Percentiles rank a stretch among this genome's conserved stretches.
Conservation (phyloP, 2,329 filamentous ascomycete genomes). For the Beauveria australis region DNA sequence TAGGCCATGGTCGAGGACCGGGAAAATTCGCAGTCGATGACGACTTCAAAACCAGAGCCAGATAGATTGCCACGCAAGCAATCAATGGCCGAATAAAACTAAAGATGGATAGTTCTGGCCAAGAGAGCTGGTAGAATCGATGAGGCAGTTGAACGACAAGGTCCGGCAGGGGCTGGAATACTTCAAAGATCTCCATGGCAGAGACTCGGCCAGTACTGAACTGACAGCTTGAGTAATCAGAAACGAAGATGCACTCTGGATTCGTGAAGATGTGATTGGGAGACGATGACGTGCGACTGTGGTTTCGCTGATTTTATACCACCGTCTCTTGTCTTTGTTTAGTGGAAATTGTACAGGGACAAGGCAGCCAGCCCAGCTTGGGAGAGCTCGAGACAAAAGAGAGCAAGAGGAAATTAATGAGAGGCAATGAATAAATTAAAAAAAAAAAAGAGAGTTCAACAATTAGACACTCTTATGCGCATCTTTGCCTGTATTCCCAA, state of each 20-base stretch:
- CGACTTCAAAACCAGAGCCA: not conserved
- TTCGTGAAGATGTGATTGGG: not conserved
- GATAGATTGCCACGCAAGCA: not conserved
- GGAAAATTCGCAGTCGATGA: not conserved
- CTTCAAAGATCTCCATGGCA: slow-evolving; percentile 2
- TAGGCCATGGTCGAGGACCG: not conserved
- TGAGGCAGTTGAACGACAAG: not conserved
- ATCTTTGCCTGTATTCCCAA: too few species aligned
- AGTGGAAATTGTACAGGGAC: not conserved
- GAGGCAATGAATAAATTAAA: not conserved
- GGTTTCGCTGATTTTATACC: not conserved
- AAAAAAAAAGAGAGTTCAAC: not conserved
- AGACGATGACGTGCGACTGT: not conserved
- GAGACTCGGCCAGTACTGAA: not conserved
- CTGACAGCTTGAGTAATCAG: not conserved
- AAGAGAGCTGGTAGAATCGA: not conserved
- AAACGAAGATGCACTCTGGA: not conserved
- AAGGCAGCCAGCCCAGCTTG: not conserved
- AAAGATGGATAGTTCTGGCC: not conserved
- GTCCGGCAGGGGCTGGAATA: not conserved
- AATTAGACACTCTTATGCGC: not conserved
- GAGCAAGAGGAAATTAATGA: not conserved
- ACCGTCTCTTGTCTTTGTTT: not conserved
- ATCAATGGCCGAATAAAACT: not conserved
- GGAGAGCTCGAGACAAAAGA: not conserved